Base-by-base conservation (phyloP, 164 flowering plant genomes). In the Berberis vulgaris region DNA sequence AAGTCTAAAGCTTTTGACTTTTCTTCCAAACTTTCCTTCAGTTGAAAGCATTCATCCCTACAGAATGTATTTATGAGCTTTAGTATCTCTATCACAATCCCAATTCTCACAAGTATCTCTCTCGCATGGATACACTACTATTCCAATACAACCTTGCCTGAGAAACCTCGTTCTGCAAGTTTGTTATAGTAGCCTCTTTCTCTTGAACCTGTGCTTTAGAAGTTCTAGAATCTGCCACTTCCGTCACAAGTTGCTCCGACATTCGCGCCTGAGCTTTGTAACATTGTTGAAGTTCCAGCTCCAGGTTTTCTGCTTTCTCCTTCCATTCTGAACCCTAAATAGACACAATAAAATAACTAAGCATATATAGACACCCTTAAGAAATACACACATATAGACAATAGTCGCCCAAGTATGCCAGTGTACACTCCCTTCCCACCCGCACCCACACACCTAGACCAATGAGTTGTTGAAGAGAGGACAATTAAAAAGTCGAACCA, bases 211-310 rank as follows among this genome's bases (percentile, higher is more conserved):
- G 68, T 59, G 91, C 72, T 79, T 91, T 94, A 39, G 84, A 73
- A 49, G 81, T 70, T 78, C 98, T 81, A 68, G 81, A 77, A 56
- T 94, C 97, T n/a, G 96, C 88, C 39, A 94, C 95, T 82, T 94
- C 97, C 61, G 81, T 83, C 68, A 88, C 98, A 69, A 94, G 96
- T 71, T 94, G 98, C 71, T 94, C 97, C 26, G 98, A 87, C 54
- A 94, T 71, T 52, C 90, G 83, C 57, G 97, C 69, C 78, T 91
- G 98, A 74, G 97, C 99, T 82, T 85, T 91, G 74, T 94, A 91
- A 77, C 96, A 94, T 67, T 94, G 99, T 72, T 94, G 99, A 54
- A 94, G 96, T 74, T 94, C 97, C 68, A 72, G 49, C 72, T 94
- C 96, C 58, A 91, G 79, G 63, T 59, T 85, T 75, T 94, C 96